Conservation (phyloP, 352 stramenopile genomes). For the Aphanomyces astaci region DNA sequence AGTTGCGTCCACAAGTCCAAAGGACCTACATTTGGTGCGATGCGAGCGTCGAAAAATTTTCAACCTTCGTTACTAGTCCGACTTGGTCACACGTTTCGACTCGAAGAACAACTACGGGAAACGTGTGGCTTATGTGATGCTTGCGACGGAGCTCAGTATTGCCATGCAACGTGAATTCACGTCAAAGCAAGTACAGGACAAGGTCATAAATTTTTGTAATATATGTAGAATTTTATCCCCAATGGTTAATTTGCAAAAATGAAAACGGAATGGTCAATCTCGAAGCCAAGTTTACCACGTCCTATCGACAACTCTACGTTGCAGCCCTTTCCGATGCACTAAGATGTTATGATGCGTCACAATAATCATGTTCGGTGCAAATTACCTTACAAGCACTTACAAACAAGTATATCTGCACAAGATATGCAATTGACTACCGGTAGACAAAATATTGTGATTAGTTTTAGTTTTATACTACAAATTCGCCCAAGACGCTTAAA, state of each 20-base stretch:
- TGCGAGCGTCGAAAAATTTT: background rate
- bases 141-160: background rate
- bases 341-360: background rate
- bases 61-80: background rate
- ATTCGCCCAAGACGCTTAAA: too few relatives aligned
- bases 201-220: too few relatives aligned
- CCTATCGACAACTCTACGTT: background rate
- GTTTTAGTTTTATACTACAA: too few relatives aligned
- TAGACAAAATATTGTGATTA: too few relatives aligned
- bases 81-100: background rate
- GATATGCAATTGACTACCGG: too few relatives aligned
- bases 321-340: background rate
- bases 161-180: slow-evolving; percentile 1
- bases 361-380: background rate
- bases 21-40: too few relatives aligned
- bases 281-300: background rate
- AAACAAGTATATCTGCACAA: background rate
- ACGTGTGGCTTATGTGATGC: background rate
- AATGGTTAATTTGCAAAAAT: background rate
- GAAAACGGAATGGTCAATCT: background rate
- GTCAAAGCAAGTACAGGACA: too few relatives aligned
- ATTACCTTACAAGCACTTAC: background rate
- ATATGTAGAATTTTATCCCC: too few relatives aligned
- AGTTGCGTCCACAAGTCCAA: too few relatives aligned
- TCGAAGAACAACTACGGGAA: slow-evolving; percentile 9